Evolutionary conservation across 768 basidiomycete species (phyloP).

Genomic region (Trametes elegans): DNA sequence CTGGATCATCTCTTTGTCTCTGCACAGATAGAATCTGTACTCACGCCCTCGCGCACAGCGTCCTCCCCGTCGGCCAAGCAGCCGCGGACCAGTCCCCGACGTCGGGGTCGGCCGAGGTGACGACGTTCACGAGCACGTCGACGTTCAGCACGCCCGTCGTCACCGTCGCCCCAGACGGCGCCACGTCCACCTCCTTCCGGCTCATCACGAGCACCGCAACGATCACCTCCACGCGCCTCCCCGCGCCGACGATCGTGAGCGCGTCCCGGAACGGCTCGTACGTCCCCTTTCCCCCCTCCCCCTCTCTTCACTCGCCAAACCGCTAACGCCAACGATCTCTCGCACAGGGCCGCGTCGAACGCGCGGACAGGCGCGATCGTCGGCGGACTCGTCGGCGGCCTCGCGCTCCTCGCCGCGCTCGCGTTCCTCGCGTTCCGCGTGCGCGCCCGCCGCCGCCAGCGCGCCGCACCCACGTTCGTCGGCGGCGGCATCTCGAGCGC

Average conservation of each 20-base stretch:
- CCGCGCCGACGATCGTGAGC: not conserved
- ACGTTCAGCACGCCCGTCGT: constrained; percentile 6
- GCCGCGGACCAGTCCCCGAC: constrained; percentile 3
- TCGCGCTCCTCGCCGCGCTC: constrained; percentile 9
- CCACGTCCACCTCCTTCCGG: constrained; percentile 5
- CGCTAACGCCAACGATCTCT: not conserved
- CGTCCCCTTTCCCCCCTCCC: not conserved
- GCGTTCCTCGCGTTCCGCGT: constrained; percentile 10
- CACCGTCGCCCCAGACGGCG: not conserved
- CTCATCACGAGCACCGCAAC: constrained; percentile 2
- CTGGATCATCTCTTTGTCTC: no score
- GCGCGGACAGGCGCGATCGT: constrained; percentile 14
- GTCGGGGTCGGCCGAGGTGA: constrained; percentile 2
- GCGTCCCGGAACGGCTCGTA: not conserved
- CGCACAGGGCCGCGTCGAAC: not conserved
- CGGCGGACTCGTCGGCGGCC: constrained; percentile 8
- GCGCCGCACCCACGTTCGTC: not conserved
- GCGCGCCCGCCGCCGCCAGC: constrained; percentile 10
- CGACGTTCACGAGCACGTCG: not conserved
- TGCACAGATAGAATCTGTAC: no score
- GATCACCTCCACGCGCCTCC: constrained; percentile 5
- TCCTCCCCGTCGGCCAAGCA: not conserved
- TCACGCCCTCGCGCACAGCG: no score
- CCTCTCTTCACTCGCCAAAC: not conserved
- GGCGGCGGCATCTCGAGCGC: constrained; percentile 16